These are phyloP conservation scores for Ophiostoma populinum DNA, from an alignment of 2,329 filamentous ascomycete genomes.

Conservation along the genomic window DNA sequence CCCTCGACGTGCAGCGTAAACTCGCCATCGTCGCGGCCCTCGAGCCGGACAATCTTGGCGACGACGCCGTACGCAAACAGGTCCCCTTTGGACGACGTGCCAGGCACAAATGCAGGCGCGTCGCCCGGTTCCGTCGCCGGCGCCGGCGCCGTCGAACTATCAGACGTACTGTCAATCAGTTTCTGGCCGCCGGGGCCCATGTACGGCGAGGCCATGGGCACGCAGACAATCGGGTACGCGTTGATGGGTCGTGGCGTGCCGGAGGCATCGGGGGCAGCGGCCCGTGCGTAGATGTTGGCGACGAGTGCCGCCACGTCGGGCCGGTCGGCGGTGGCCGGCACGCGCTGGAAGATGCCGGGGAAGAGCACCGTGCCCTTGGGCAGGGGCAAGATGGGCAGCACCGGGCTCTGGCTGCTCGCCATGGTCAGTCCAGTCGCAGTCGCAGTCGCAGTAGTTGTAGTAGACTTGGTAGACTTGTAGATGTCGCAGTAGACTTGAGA, in stretches of 20 bases:
- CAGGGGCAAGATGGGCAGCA: conserved; percentile 65
- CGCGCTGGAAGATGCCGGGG: conserved; percentile 69
- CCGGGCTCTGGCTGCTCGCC: conserved; percentile 23
- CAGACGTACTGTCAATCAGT: conserved; percentile 45
- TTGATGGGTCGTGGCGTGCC: conserved; percentile 46
- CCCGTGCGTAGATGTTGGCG: conserved; percentile 65
- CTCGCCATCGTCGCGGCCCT: conserved; percentile 57
- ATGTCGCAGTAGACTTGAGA: too few species aligned
- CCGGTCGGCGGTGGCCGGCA: conserved; percentile 62
- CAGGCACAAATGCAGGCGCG: conserved; percentile 34
- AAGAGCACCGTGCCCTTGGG: conserved; percentile 66
- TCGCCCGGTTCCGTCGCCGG: conserved; percentile 25
- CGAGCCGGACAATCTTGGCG: conserved; percentile 61
- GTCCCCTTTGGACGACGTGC: conserved; percentile 47
- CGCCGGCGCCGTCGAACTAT: conserved; percentile 21
- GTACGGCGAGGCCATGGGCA: conserved; percentile 64
- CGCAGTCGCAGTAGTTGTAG: too few species aligned
- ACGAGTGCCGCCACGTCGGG: conserved; percentile 80
- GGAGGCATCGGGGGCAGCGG: conserved; percentile 29
- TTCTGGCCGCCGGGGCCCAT: conserved; percentile 60
- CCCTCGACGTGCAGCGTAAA: conserved; percentile 80
- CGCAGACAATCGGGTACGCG: conserved; percentile 65
- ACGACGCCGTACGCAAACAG: conserved; percentile 72
- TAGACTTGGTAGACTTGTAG: too few species aligned
- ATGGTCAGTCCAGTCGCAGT: conserved; percentile 12